Conservation (phyloP, 2,329 filamentous ascomycete species). For the Pyricularia sp. region DNA sequence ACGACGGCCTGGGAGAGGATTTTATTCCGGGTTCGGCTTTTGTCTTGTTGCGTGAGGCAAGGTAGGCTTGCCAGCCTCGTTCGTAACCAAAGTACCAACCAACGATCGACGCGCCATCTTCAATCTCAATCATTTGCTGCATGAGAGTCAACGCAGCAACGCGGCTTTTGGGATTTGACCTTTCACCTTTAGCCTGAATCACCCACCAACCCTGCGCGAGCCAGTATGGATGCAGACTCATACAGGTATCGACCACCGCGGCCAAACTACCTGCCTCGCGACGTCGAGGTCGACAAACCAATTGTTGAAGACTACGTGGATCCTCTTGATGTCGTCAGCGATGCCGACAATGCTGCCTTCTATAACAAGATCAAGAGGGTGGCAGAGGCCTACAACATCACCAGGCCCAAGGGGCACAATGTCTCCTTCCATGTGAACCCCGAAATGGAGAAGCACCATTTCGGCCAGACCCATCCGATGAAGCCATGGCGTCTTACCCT, state of each 20-base stretch:
- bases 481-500: slow-evolving; percentile 96
- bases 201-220: neutral
- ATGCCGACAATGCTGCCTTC: slow-evolving; percentile 46
- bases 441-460: slow-evolving; percentile 92
- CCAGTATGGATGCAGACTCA: slow-evolving; percentile 30
- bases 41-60: neutral
- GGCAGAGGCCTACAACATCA: slow-evolving; percentile 58
- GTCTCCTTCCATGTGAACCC: slow-evolving; percentile 96
- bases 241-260: slow-evolving; percentile 46
- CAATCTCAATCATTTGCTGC: neutral
- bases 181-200: neutral
- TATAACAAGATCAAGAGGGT: slow-evolving; percentile 48
- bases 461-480: slow-evolving; percentile 96
- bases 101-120: neutral
- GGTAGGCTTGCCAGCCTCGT: neutral
- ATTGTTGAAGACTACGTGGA: slow-evolving; percentile 42
- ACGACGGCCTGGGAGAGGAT: neutral
- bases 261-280: slow-evolving; percentile 52
- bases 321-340: slow-evolving; percentile 39
- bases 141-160: neutral
- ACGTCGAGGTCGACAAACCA: slow-evolving; percentile 36
- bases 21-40: neutral
- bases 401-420: slow-evolving; percentile 72
- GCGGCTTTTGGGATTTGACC: neutral
- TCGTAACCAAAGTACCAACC: neutral